Evolutionary conservation across 2,329 filamentous ascomycete genomes (phyloP).

Genomic region (Hymenoscyphus scutula): DNA sequence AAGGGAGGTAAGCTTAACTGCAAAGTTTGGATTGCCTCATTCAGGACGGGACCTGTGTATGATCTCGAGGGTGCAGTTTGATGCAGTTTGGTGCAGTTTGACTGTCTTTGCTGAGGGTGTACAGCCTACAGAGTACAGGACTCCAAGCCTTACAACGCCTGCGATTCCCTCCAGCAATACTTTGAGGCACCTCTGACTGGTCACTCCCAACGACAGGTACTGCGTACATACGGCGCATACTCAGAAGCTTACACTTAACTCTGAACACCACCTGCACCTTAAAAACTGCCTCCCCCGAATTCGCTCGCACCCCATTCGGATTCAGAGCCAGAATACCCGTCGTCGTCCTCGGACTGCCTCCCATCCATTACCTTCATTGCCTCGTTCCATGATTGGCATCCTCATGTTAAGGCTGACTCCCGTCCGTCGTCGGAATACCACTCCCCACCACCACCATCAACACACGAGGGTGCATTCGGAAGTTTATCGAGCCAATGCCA

Average conservation of each 20-base stretch:
- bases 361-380: no score
- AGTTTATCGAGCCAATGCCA: neutral
- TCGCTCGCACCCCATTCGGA: neutral
- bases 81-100: no score
- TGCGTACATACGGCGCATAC: neutral
- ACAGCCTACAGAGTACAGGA: neutral
- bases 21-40: neutral
- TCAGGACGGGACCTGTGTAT: neutral
- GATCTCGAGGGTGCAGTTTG: neutral
- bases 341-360: neutral
- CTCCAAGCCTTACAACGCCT: neutral
- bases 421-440: neutral
- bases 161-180: neutral
- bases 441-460: neutral
- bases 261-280: neutral
- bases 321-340: neutral
- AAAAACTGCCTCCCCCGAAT: neutral
- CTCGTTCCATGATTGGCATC: neutral
- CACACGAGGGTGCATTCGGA: neutral
- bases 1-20: no score
- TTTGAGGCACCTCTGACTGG: neutral
- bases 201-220: neutral
- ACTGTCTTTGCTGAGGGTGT: neutral
- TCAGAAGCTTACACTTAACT: neutral
- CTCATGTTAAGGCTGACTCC: neutral